Percentiles rank a stretch among this genome's conserved stretches.
These are phyloP conservation scores for Ophiostoma triangulosporum DNA, from an alignment of 2,329 filamentous ascomycete genomes.

Conservation along the genomic window DNA sequence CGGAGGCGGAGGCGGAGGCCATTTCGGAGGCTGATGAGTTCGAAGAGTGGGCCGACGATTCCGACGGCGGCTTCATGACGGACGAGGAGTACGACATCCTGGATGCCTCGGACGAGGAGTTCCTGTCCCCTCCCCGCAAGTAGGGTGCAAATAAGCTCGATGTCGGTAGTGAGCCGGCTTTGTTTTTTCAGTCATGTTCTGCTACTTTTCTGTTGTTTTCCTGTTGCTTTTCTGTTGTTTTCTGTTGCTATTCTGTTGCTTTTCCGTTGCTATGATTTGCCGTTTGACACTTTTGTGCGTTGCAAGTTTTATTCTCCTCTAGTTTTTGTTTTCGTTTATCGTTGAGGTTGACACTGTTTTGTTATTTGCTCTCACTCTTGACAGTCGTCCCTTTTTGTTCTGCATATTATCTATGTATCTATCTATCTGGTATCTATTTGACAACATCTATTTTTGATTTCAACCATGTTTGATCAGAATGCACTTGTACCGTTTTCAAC, in stretches of 20 bases:
- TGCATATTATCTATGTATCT: background rate
- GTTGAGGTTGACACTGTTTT: background rate
- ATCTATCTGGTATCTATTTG: background rate
- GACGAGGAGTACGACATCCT: conserved; percentile 98
- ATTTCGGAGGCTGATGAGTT: conserved; percentile 27
- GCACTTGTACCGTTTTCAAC: background rate
- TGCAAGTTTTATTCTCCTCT: background rate
- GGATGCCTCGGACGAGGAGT: conserved; percentile 87
- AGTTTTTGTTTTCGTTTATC: background rate
- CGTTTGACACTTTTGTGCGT: background rate
- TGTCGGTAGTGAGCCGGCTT: background rate
- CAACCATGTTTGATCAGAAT: background rate
- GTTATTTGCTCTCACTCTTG: background rate
- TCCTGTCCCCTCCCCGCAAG: conserved; percentile 27
- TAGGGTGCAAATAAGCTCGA: background rate
- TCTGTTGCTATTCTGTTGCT: background rate
- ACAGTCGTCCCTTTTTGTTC: background rate
- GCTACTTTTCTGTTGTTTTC: background rate
- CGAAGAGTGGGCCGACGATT: conserved; percentile 48
- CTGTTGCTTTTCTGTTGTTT: background rate
- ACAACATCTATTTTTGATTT: background rate
- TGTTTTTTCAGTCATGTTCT: background rate
- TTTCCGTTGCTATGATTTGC: too few species aligned
- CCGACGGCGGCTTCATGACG: conserved; percentile 70
- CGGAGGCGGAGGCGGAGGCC: background rate